Conservation (phyloP, 352 stramenopile species). For the Bremia lactucae region DNA sequence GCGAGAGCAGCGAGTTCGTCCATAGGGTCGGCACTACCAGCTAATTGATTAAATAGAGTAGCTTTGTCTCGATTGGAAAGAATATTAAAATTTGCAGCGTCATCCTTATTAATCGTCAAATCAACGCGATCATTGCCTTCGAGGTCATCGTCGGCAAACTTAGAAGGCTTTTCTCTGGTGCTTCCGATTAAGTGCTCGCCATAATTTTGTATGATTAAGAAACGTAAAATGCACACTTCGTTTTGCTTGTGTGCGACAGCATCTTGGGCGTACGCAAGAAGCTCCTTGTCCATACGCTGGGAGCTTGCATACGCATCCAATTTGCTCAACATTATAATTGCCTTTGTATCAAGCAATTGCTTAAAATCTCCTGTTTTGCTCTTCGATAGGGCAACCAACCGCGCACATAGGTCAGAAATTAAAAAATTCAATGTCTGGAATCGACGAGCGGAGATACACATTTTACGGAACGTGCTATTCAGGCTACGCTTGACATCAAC, state of each 20-base stretch:
- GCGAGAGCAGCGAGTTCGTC: slow-evolving; percentile 53
- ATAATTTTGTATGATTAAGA: slow-evolving; percentile 73
- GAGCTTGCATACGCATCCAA: slow-evolving; percentile 56
- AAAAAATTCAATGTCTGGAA: slow-evolving; percentile 72
- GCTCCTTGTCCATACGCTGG: slow-evolving; percentile 34
- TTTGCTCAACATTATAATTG: slow-evolving; percentile 37
- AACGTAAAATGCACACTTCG: slow-evolving; percentile 40
- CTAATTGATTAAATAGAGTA: slow-evolving; percentile 43
- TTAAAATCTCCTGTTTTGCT: slow-evolving; percentile 25
- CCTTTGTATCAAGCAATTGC: slow-evolving; percentile 29
- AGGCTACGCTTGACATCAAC: slow-evolving; percentile 34
- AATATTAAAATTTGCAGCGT: slow-evolving; percentile 23
- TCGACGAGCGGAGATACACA: slow-evolving; percentile 51
- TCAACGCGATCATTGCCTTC: slow-evolving; percentile 40
- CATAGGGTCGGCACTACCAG: slow-evolving; percentile 12
- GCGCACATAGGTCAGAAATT: slow-evolving; percentile 65
- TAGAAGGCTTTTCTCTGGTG: slow-evolving; percentile 12
- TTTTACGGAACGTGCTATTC: slow-evolving; percentile 30
- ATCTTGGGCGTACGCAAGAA: slow-evolving; percentile 38
- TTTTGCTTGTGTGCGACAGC: slow-evolving; percentile 21
- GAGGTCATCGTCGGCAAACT: slow-evolving; percentile 41
- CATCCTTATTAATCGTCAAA: slow-evolving; percentile 37
- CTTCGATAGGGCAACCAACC: slow-evolving; percentile 44
- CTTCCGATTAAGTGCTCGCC: slow-evolving; percentile 54
- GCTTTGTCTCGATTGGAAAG: slow-evolving; percentile 38